These are phyloP conservation scores for Salinomyces thailandicus DNA, from an alignment of 2,329 filamentous ascomycete species.

Conservation along the genomic window DNA sequence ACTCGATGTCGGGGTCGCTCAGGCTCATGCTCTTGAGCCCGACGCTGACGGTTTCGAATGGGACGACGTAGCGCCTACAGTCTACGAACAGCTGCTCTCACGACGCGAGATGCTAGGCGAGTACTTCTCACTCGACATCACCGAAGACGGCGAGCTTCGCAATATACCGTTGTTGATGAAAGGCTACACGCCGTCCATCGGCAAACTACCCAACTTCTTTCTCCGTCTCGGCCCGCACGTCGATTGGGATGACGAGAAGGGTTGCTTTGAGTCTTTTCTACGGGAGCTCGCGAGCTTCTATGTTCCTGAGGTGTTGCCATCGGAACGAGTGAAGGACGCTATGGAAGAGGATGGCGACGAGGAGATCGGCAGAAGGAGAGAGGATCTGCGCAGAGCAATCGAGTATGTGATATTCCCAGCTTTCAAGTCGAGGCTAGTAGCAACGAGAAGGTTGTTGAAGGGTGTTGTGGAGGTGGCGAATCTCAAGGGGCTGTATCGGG, in stretches of 20 bases:
- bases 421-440: slow-evolving; percentile 71
- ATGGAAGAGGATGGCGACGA: slow-evolving; percentile 24
- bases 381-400: slow-evolving; percentile 57
- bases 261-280: slow-evolving; percentile 78
- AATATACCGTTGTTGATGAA: slow-evolving; percentile 78
- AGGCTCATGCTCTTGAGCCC: slow-evolving; percentile 41
- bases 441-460: slow-evolving; percentile 65
- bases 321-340: slow-evolving; percentile 20
- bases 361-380: slow-evolving; percentile 28
- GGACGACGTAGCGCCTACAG: slow-evolving; percentile 52
- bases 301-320: slow-evolving; percentile 72
- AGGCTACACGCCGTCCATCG: slow-evolving; percentile 75
- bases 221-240: slow-evolving; percentile 81
- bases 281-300: slow-evolving; percentile 82
- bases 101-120: slow-evolving; percentile 79
- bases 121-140: slow-evolving; percentile 83
- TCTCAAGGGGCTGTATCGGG: slow-evolving; percentile 81
- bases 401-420: slow-evolving; percentile 87
- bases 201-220: slow-evolving; percentile 81
- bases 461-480: slow-evolving; percentile 81
- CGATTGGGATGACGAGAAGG: slow-evolving; percentile 73
- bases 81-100: slow-evolving; percentile 59
- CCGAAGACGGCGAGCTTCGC: slow-evolving; percentile 62
- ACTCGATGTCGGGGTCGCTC: slow-evolving; percentile 60
- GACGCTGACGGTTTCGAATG: slow-evolving; percentile 51